phyloP scores from a whole-genome alignment of 306 rosid genomes.

The Cyclanthera cordifolia region DNA sequence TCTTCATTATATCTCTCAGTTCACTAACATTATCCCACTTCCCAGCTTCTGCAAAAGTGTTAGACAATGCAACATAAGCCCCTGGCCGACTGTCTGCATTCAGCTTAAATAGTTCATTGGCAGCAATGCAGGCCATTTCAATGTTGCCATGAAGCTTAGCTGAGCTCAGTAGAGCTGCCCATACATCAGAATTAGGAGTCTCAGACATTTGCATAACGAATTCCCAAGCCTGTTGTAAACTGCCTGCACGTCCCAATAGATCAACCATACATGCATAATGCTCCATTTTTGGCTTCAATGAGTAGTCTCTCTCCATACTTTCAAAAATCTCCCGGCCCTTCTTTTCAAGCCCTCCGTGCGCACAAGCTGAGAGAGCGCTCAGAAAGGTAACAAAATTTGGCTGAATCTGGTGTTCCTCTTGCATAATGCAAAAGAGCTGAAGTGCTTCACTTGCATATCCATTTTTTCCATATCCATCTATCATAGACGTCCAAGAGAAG shows the following conservation, averaged over 20 bases:
- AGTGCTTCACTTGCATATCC: constrained; percentile 64
- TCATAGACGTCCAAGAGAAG: constrained; percentile 90
- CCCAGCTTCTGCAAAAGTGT: constrained; percentile 76
- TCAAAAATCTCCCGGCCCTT: constrained; percentile 59
- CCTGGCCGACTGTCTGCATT: constrained; percentile 51
- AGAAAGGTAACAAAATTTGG: constrained; percentile 79
- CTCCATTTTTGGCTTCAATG: constrained; percentile 64
- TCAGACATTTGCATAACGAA: constrained; percentile 52
- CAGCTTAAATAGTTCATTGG: constrained; percentile 61
- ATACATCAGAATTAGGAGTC: constrained; percentile 72
- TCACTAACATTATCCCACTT: constrained; percentile 84
- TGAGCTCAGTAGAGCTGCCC: constrained; percentile 85
- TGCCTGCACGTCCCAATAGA: constrained; percentile 79
- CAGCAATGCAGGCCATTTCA: constrained; percentile 65
- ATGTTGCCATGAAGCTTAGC: constrained; percentile 58
- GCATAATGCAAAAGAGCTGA: constrained; percentile 49
- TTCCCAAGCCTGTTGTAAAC: constrained; percentile 58
- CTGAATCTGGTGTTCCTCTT: constrained; percentile 20
- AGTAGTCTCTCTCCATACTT: constrained; percentile 51
- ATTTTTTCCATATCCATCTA: constrained; percentile 88
- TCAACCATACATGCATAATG: constrained; percentile 90
- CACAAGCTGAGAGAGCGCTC: constrained; percentile 74
- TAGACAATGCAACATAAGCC: constrained; percentile 74
- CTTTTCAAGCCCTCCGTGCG: constrained; percentile 67
- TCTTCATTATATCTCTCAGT: constrained; percentile 71